Evolutionary conservation across 495 filamentous ascomycete genomes (phyloP), one percentile per base, ranked within the genome.

Genomic region (Hypoxylon perforatum): DNA sequence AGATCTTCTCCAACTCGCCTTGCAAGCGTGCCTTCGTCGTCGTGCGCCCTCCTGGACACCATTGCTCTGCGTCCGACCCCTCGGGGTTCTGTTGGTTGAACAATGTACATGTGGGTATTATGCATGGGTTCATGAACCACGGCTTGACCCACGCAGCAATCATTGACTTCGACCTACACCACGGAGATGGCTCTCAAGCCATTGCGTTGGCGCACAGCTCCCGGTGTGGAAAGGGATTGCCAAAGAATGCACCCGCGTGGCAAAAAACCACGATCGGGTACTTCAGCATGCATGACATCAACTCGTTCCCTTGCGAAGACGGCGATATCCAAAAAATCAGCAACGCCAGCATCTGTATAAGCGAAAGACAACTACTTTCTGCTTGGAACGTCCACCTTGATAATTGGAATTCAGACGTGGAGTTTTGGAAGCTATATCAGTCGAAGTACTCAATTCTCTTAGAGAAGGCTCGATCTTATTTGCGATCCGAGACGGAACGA

Each of bases 31-130:
- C 92, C 2, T 99, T 94, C 77, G 92, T 96, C 65, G 78, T 77
- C 22, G 87, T 94, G 60, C 86, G 93, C 14, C 93, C 93, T 22
- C 93, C 93, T 1, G 95, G 95, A 7, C 95, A 99, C 69, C 95
- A 99, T 73, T 99, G 95, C 76, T 95, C 94, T 4, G 87, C 92
- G 3, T 84, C 87, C 38, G 86, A 89, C 58, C 95, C 95, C 0
- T 97, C 93, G 1, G 95, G 95, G 1, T 99, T 99, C 75, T 99
- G 95, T 78, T 99, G 95, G 95, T 76, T 99, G 56, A 99, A 99
- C 76, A 99, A 99, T 73, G 92, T 98, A 6, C 94, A 97, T 73
- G 92, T 98, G 30, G 96, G 95, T 0, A 96, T 98, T 59, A 91
- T 94, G 68, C 90, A 97, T 71, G 95, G 89, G 10, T 88, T 91